Evolutionary conservation across 2,329 filamentous ascomycete species (phyloP).

Genomic region (Scolecobasidium constrictum): DNA sequence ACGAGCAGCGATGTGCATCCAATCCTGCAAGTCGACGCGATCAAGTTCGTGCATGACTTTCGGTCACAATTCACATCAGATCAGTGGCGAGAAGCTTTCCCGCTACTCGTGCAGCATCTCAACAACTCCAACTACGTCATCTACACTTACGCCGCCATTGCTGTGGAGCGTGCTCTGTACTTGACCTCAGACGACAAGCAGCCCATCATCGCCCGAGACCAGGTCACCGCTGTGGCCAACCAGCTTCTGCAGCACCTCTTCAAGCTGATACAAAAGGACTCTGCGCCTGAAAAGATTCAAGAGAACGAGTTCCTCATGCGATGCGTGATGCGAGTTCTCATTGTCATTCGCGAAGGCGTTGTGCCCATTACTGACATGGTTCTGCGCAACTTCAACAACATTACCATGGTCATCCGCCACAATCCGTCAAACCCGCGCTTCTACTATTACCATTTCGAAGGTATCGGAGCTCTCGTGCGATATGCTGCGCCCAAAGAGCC

Average conservation of each 20-base stretch:
- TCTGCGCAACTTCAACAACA: constrained; percentile 74
- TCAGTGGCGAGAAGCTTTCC: constrained; percentile 84
- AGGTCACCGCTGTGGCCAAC: constrained; percentile 72
- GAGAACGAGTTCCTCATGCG: constrained; percentile 99
- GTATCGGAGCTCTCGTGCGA: constrained; percentile 77
- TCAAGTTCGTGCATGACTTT: constrained; percentile 97
- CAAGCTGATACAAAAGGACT: constrained; percentile 76
- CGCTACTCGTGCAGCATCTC: constrained; percentile 82
- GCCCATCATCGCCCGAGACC: constrained; percentile 66
- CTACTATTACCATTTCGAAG: constrained; percentile 98
- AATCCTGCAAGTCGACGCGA: constrained; percentile 91
- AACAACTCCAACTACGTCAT: constrained; percentile 88
- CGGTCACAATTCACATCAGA: constrained; percentile 85
- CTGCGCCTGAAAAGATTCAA: constrained; percentile 81
- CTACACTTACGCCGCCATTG: constrained; percentile 94
- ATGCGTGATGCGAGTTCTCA: constrained; percentile 93
- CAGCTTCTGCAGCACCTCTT: constrained; percentile 86
- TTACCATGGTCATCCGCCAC: constrained; percentile 82
- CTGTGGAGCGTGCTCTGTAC: constrained; percentile 85
- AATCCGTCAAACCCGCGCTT: constrained; percentile 97
- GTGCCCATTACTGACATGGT: constrained; percentile 63
- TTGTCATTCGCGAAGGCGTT: constrained; percentile 81
- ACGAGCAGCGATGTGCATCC: constrained; percentile 62
- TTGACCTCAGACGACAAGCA: constrained; percentile 62
- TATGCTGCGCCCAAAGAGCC: constrained; percentile 60